Conservation (phyloP, 1,139 yeast genomes). For the Lodderomyces orthopsilosis region DNA sequence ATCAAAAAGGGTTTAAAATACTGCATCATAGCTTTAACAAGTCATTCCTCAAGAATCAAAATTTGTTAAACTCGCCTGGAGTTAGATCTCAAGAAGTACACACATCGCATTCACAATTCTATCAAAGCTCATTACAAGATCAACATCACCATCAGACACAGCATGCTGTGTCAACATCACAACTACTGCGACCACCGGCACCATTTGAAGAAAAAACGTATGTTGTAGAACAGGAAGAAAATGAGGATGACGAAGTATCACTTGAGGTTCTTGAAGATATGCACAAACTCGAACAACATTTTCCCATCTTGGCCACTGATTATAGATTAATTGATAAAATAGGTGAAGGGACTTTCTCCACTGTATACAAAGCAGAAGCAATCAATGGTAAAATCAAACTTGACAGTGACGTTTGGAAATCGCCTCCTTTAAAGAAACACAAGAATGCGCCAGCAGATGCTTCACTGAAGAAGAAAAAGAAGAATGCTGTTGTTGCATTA, state of each 20-base stretch:
- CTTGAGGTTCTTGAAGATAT: slow-evolving; percentile 65
- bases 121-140: not conserved
- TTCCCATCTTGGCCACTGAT: slow-evolving; percentile 57
- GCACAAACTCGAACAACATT: slow-evolving; percentile 57
- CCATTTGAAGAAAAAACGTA: not conserved
- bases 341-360: slow-evolving; percentile 94
- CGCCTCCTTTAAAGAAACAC: slow-evolving; percentile 39
- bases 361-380: slow-evolving; percentile 87
- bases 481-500: slow-evolving; percentile 73
- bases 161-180: not conserved
- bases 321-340: slow-evolving; percentile 77
- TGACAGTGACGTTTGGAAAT: slow-evolving; percentile 44
- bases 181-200: not conserved
- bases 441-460: slow-evolving; percentile 1
- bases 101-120: not conserved
- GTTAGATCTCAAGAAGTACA: slow-evolving; percentile 1
- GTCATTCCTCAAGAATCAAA: slow-evolving; percentile 10
- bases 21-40: slow-evolving; percentile 4
- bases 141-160: not conserved
- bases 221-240: not conserved
- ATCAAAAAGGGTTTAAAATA: not conserved
- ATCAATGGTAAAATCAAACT: slow-evolving; percentile 41
- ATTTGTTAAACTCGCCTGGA: slow-evolving; percentile 8
- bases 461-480: slow-evolving; percentile 4
- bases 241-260: slow-evolving; percentile 42